phyloP scores from a whole-genome alignment of 345 rosid species.

The Aquilaria malaccensis region DNA sequence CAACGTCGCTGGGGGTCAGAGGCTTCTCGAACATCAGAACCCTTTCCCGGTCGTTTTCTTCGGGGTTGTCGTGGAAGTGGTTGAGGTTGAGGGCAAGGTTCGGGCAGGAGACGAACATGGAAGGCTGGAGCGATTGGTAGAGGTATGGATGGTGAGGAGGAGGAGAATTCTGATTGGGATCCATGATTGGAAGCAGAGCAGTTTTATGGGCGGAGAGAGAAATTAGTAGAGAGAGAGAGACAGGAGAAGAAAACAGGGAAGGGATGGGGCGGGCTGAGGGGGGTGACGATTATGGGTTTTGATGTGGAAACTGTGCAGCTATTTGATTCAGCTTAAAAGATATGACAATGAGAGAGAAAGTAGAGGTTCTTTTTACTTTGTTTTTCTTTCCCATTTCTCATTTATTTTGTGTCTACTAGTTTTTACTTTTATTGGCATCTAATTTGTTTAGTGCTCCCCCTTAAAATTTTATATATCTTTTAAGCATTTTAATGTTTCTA shows the following conservation, averaged over 20 bases:
- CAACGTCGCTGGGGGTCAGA: constrained; percentile 86
- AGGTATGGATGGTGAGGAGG: constrained; percentile 4
- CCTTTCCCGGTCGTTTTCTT: constrained; percentile 6
- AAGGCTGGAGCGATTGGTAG: neutral
- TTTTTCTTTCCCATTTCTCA: too few species aligned
- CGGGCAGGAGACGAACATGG: constrained; percentile 17
- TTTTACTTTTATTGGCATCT: too few species aligned
- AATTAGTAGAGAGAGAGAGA: neutral
- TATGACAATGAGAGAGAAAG: constrained; percentile 13
- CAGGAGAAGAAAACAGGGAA: neutral
- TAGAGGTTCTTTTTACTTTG: too few species aligned
- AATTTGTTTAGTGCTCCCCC: too few species aligned
- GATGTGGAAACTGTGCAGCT: constrained; percentile 29
- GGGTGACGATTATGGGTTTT: constrained; percentile 27
- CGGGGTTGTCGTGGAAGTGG: constrained; percentile 16
- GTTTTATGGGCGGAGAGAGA: constrained; percentile 30
- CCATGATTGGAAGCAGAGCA: constrained; percentile 10
- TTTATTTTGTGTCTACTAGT: too few species aligned
- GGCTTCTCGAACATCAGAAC: constrained; percentile 77
- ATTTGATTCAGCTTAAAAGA: constrained; percentile 18
- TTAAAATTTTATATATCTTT: too few species aligned
- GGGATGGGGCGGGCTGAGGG: constrained; percentile 8
- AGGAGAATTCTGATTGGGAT: constrained; percentile 12
- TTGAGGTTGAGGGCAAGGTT: constrained; percentile 15
- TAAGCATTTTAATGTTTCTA: too few species aligned